Evolutionary conservation across 2,329 filamentous ascomycete genomes (phyloP).

Genomic region (Diplodia mutila): DNA sequence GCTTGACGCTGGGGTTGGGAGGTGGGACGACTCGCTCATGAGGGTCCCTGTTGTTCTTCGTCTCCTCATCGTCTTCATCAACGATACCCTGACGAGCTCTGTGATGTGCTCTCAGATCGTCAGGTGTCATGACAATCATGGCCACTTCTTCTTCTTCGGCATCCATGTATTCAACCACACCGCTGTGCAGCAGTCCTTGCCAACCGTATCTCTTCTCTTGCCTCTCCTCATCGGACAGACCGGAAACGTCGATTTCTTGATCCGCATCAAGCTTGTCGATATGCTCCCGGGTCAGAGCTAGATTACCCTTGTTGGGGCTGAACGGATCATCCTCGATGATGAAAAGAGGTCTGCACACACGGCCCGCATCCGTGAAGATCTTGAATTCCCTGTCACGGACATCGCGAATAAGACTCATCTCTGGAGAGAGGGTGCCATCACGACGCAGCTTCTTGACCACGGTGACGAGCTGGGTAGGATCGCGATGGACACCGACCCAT

Average conservation of each 20-base stretch:
- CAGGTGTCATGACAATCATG: conserved; percentile 99
- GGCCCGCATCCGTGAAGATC: conserved; percentile 95
- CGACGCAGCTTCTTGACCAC: conserved; percentile 78
- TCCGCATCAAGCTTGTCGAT: conserved; percentile 77
- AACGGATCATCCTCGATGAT: conserved; percentile 85
- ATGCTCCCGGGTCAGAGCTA: conserved; percentile 85
- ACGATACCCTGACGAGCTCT: conserved; percentile 26
- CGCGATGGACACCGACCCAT: conserved; percentile 94
- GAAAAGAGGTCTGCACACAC: conserved; percentile 91
- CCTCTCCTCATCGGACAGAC: conserved; percentile 62
- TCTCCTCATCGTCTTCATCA: conserved; percentile 9
- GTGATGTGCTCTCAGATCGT: conserved; percentile 74
- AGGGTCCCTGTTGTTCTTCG: conserved; percentile 59
- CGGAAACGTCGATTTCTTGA: conserved; percentile 62
- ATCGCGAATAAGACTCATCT: conserved; percentile 93
- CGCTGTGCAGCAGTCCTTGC: conserved; percentile 80
- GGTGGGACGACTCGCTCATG: conserved; percentile 88
- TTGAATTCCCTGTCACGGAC: conserved; percentile 98
- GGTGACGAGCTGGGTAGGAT: conserved; percentile 81
- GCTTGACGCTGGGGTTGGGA: conserved; percentile 83
- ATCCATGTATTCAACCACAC: conserved; percentile 93
- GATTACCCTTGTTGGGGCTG: conserved; percentile 72
- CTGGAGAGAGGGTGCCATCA: conserved; percentile 81
- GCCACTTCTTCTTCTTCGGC: conserved; percentile 98
- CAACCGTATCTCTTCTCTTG: conserved; percentile 74